These are phyloP conservation scores for Ophiostoma sp. DNA, from an alignment of 2,329 filamentous ascomycete species.

Conservation along the genomic window DNA sequence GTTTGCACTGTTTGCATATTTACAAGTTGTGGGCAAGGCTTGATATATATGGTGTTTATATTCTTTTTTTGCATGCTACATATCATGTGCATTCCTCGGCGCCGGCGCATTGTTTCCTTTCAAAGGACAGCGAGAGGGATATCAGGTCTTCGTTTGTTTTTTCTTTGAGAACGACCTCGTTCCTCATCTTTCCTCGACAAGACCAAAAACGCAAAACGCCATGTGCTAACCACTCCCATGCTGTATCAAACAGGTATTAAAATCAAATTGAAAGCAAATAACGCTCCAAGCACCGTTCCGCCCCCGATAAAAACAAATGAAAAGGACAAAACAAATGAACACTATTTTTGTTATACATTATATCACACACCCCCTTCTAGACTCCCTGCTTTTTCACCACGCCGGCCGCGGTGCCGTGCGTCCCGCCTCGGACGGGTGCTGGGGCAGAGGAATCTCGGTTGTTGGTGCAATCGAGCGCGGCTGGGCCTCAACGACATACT, in stretches of 20 bases:
- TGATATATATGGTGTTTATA: background rate
- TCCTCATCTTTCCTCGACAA: background rate
- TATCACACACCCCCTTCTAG: background rate
- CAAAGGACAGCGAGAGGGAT: constrained; percentile 16
- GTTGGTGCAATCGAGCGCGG: constrained; percentile 57
- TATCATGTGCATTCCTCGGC: background rate
- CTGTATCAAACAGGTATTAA: constrained; percentile 12
- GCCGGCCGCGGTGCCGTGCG: constrained; percentile 32
- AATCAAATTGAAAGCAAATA: background rate
- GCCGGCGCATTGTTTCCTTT: constrained; percentile 2
- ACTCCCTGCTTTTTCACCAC: constrained; percentile 28
- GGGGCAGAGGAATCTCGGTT: constrained; percentile 46
- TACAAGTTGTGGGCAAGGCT: background rate
- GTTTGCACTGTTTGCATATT: too few relatives aligned
- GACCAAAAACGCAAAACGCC: constrained; percentile 4
- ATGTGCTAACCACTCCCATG: constrained; percentile 1
- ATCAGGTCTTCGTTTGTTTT: background rate
- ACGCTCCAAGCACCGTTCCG: background rate
- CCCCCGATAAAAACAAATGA: background rate
- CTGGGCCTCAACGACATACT: constrained; percentile 68
- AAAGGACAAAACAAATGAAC: background rate
- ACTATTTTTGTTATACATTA: background rate
- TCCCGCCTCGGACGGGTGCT: constrained; percentile 51
- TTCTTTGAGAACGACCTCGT: background rate
- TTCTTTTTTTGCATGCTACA: background rate